Conservation (phyloP, 2,329 filamentous ascomycete genomes). For the Botrytis sinoallii region DNA sequence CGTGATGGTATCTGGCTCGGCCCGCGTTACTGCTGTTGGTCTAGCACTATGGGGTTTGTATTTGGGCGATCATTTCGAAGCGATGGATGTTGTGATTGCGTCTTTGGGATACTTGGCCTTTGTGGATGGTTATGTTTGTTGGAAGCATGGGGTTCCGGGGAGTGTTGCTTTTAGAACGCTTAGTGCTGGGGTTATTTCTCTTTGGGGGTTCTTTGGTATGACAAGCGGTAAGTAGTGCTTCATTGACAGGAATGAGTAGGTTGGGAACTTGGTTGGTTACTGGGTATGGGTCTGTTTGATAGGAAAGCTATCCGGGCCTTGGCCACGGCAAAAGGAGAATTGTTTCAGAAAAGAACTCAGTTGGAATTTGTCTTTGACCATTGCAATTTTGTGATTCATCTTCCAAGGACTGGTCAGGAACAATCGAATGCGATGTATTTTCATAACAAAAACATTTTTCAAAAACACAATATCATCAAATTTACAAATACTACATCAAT, state of each 20-base stretch:
- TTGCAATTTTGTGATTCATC: not conserved
- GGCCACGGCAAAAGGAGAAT: not conserved
- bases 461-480: not conserved
- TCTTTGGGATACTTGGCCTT: not conserved
- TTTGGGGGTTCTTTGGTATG: not conserved
- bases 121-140: not conserved
- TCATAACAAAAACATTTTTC: not conserved
- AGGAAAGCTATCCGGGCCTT: not conserved
- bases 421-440: not conserved
- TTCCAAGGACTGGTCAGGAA: not conserved
- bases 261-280: not conserved
- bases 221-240: not conserved
- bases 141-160: not conserved
- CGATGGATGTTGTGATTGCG: not conserved
- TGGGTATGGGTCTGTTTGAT: not conserved
- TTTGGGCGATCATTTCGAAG: not conserved
- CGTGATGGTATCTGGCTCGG: not conserved
- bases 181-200: not conserved
- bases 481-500: not conserved
- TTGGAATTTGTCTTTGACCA: not conserved
- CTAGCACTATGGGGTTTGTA: not conserved
- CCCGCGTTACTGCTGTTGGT: not conserved
- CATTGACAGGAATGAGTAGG: fast-evolving
- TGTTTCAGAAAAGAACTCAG: not conserved
- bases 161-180: not conserved